These are phyloP conservation scores for Mortierella sp. DNA, from an alignment of 371 early-diverging fungal genomes.

Conservation along the genomic window DNA sequence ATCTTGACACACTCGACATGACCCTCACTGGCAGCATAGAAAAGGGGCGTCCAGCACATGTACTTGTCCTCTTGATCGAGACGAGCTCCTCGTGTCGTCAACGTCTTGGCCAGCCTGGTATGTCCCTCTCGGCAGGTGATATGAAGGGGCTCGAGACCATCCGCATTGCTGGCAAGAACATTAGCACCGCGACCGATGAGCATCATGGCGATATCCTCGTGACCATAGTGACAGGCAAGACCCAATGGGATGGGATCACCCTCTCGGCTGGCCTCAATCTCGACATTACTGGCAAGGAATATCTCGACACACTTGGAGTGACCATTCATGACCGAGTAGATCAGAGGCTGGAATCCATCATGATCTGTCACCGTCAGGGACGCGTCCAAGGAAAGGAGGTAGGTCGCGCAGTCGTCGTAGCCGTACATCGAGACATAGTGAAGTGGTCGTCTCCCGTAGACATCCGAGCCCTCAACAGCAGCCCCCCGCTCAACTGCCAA, in stretches of 20 bases:
- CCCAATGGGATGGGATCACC: constrained; percentile 79
- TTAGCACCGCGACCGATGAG: constrained; percentile 83
- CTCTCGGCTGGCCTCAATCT: constrained; percentile 73
- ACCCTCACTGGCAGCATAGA: constrained; percentile 95
- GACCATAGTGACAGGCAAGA: constrained; percentile 93
- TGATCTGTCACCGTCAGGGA: constrained; percentile 82
- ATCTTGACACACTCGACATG: constrained; percentile 85
- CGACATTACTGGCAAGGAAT: constrained; percentile 76
- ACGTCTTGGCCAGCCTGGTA: constrained; percentile 75
- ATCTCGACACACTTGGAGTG: constrained; percentile 81
- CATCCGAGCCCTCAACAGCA: constrained; percentile 79
- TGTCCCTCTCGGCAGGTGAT: constrained; percentile 91
- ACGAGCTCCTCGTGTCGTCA: constrained; percentile 82
- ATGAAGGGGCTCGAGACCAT: constrained; percentile 91
- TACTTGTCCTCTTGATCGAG: constrained; percentile 90
- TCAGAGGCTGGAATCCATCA: constrained; percentile 89
- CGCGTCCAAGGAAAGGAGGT: constrained; percentile 72
- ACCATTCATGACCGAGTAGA: constrained; percentile 89
- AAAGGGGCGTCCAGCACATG: constrained; percentile 96
- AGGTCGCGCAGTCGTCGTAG: constrained; percentile 76
- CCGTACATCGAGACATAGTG: constrained; percentile 97
- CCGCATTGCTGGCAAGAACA: constrained; percentile 69
- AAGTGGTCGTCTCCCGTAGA: constrained; percentile 90
- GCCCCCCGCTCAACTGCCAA: constrained; percentile 72
- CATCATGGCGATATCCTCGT: constrained; percentile 84